A percentile compares a stretch with the other conserved stretches of the same genome.
Conservation (phyloP, 208 protist species). For the Tritrichomonas foetus region DNA sequence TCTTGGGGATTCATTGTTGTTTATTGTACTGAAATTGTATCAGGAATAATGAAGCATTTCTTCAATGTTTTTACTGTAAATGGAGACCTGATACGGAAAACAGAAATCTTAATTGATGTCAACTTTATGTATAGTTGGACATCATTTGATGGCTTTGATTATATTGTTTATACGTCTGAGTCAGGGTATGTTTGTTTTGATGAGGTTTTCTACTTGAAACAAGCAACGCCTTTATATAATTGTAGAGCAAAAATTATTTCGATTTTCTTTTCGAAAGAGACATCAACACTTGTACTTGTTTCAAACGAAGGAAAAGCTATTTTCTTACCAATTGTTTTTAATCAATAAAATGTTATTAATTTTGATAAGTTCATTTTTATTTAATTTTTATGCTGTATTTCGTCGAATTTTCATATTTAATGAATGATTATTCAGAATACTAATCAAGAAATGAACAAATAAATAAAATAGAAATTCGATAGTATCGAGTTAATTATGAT, state of each 20-base stretch:
- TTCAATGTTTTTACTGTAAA: background rate
- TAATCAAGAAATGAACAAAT: too few relatives aligned
- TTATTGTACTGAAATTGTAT: background rate
- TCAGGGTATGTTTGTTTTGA: background rate
- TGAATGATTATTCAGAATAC: too few relatives aligned
- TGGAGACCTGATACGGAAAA: background rate
- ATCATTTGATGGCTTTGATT: background rate
- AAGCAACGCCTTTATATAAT: background rate
- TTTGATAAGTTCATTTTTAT: too few relatives aligned
- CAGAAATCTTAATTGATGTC: background rate
- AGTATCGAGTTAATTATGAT: too few relatives aligned
- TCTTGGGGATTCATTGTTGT: slow-evolving; percentile 13
- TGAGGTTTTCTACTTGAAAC: background rate
- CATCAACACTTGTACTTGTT: background rate
- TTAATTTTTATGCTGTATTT: too few relatives aligned
- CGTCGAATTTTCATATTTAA: too few relatives aligned
- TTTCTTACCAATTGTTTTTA: background rate
- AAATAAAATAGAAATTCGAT: too few relatives aligned
- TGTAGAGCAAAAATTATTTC: background rate
- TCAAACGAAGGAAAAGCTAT: background rate
- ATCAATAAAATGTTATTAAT: too few relatives aligned
- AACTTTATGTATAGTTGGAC: background rate
- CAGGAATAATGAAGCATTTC: background rate
- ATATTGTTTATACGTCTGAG: background rate
- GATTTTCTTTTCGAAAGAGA: background rate